Evolutionary conservation across 768 basidiomycete genomes (phyloP).

Genomic region (Suillus discolor): DNA sequence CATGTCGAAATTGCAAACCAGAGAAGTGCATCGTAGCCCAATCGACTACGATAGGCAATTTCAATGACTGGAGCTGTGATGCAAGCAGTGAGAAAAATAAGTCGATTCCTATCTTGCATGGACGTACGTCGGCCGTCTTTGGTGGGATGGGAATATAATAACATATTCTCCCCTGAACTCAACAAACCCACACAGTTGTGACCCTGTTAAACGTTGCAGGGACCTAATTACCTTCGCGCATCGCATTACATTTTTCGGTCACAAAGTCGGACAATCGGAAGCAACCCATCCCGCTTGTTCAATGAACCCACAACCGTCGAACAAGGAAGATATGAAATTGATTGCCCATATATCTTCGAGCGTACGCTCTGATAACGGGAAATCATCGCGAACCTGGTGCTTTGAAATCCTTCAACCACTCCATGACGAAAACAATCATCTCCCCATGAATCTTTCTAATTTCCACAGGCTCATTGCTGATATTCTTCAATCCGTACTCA

Average conservation of each 20-base stretch:
- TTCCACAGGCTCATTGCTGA: constrained; percentile 67
- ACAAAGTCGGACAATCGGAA: neutral
- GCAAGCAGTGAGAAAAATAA: too few species aligned
- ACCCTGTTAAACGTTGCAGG: neutral
- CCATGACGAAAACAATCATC: constrained; percentile 75
- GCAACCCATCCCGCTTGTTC: neutral
- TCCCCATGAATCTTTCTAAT: constrained; percentile 82
- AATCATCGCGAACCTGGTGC: neutral
- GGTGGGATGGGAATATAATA: neutral
- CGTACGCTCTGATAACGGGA: neutral
- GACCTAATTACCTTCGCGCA: neutral
- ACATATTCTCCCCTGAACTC: neutral
- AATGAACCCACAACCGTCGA: neutral
- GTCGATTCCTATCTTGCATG: too few species aligned
- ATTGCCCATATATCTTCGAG: neutral
- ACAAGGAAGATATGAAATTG: neutral
- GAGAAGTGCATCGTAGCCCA: neutral
- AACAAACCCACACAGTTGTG: neutral
- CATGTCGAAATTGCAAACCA: neutral
- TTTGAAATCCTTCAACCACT: constrained; percentile 63
- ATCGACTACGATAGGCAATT: neutral
- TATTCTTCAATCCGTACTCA: constrained; percentile 71
- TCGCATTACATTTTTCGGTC: neutral
- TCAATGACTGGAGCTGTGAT: neutral
- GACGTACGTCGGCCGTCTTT: neutral